Evolutionary conservation across 176 grass and related monocot species (phyloP), one percentile per base, ranked within the genome.

Genomic region (Avena insularis): DNA sequence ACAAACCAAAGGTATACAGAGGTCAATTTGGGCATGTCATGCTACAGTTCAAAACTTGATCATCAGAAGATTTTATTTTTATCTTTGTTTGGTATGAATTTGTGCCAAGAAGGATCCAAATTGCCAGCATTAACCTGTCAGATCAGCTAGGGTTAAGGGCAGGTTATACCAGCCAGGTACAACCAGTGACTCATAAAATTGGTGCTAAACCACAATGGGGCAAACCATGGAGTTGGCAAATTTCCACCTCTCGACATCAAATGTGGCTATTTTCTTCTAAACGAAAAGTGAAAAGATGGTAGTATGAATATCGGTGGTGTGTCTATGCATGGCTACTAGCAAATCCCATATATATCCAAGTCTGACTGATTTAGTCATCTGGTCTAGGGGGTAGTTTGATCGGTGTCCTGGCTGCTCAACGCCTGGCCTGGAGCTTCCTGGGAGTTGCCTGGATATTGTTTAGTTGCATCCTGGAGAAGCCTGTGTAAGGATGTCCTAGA

Each of bases 121-220:
- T 33, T 75, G 23, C n/a, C 9, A 73, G 38, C 6, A 14, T 12
- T 71, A 83, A 46, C 53, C 36, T 74, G n/a, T 20, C 11, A 9
- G 19, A 55, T 43, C 51, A 71, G 50, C 81, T 57, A 38, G 25
- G 50, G 14, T 35, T 8, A 70, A 54, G 64, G 46, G 23, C 35
- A 82, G 63, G 62, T 31, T 69, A 82, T 40, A 45, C 15, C 61
- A 66, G 64, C 12, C 17, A 50, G 43, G 45, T 79, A 84, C 21
- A 64, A 84, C 23, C 21, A 58, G 33, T 89, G 84, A 86, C 17
- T 60, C 9, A 29, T 77, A 76, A 64, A 59, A 71, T 29, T 88
- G 13, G 25, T 85, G 14, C 61, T 57, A 56, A 68, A 70, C 53
- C 59, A 77, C 33, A 12, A 66, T 76, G 12, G 19, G 38, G 27